Evolutionary conservation across 805 yeast species (phyloP), one percentile per base, ranked within the genome.

Genomic region (Torulaspora quercuum): DNA sequence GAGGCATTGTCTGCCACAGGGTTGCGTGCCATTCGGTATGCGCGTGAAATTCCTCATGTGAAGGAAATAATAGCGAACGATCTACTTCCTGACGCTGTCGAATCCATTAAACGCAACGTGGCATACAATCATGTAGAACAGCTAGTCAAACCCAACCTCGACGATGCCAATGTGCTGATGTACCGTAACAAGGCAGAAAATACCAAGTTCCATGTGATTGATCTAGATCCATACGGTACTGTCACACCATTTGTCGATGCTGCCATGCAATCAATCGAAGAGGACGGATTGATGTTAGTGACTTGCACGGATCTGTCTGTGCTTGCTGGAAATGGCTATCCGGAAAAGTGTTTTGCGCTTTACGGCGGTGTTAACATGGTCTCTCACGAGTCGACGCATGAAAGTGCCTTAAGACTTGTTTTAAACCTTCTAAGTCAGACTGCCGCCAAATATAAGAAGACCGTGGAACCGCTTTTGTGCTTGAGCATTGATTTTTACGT

Each of bases 241-340:
- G 98, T 96, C 0, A 77, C 96, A 0, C 98, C 98, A 6, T 92
- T 92, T 57, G 71, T 92, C 18, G 98, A 92, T 59, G 78, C 92
- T 20, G 97, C 97, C 0, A 68, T 92, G 20, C 95, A 87, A 53
- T 68, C 81, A 20, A 74, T 89, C n/a, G 75, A 73, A 32, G 88
- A 89, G 48, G 89, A 81, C 38, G 99, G 97, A 1, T 53, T 92
- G 27, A 63, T 92, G 47, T 66, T 92, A 33, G 90, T 92, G 3
- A 92, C 99, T 0, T 92, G 98, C 60, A 92, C 99, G 0, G 99
- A 92, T 64, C 72, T 94, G 10, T 95, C 95, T 0, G 96, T 92
- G 1, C 69, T 92, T 36, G 97, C 97, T 1, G 98, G 98, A 12
- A 81, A 82, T 46, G 94, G 95, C 9, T 90, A 90, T 59, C 97